Evolutionary conservation across 2,329 filamentous ascomycete genomes (phyloP).

Genomic region (Arthroderma sp.): DNA sequence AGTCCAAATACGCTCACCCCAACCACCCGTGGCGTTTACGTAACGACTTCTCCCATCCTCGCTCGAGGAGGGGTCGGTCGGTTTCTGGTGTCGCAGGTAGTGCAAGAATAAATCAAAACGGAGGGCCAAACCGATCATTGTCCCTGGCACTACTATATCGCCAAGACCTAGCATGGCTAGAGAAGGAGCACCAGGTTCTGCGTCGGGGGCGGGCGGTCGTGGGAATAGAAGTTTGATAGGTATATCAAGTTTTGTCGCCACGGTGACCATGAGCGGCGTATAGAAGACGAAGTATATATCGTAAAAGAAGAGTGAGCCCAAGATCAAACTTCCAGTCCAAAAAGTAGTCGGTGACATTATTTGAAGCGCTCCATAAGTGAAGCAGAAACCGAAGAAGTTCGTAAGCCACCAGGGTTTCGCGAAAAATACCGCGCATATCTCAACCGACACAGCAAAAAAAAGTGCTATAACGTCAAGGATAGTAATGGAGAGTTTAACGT

Average conservation of each 20-base stretch:
- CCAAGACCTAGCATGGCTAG: constrained; percentile 76
- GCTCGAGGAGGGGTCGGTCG: constrained; percentile 31
- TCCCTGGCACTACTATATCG: constrained; percentile 86
- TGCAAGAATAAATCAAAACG: constrained; percentile 82
- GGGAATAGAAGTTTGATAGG: constrained; percentile 87
- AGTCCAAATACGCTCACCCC: constrained; percentile 78
- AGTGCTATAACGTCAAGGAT: constrained; percentile 42
- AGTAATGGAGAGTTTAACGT: constrained; percentile 30
- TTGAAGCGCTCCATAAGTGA: constrained; percentile 71
- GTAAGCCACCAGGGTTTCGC: constrained; percentile 57
- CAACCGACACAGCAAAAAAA: constrained; percentile 39
- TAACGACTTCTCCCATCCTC: constrained; percentile 24
- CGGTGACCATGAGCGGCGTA: constrained; percentile 41
- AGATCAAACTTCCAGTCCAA: constrained; percentile 61
- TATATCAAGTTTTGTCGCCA: constrained; percentile 78
- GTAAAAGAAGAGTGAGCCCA: constrained; percentile 77
- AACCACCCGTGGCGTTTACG: constrained; percentile 52
- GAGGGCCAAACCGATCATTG: constrained; percentile 75
- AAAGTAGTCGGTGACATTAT: constrained; percentile 85
- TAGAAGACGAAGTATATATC: constrained; percentile 63
- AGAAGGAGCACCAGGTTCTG: constrained; percentile 28
- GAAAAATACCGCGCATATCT: constrained; percentile 52
- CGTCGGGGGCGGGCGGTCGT: constrained; percentile 39
- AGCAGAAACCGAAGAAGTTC: constrained; percentile 74
- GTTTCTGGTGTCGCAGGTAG: constrained; percentile 43